Base-by-base conservation (phyloP, 257 asterid genomes). In the Asclepias syriaca region DNA sequence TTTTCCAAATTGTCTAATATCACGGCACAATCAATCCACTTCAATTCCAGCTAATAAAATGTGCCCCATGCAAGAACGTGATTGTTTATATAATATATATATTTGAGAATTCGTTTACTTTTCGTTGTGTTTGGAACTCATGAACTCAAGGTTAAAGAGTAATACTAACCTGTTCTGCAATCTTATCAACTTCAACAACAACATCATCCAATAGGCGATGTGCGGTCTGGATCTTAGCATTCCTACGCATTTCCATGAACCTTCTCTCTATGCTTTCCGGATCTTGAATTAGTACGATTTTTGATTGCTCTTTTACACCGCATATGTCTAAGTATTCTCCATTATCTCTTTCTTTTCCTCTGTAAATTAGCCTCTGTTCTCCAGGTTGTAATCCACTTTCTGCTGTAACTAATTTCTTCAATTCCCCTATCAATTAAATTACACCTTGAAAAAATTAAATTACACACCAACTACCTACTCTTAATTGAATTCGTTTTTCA, bases 231-330 rank as follows among this genome's bases (percentile, higher is more conserved):
- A 87, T 83, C 89, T 83, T 85, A 14, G 82, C 84, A 29, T 82
- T 83, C 78, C 86, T 83, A 1, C 86, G 83, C 91, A 77, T 87
- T 75, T 83, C 87, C 9, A 83, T 70, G 74, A 70, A 50, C 61
- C 78, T 79, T 72, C 84, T 76, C 77, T 84, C 88, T 13, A 60
- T 81, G 81, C 88, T 79, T 65, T 72, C 82, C 22, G 90, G 93
- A 81, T 85, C 91, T 74, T 87, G 91, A 49, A 81, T 65, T 18
- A 89, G 55, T n/a, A 80, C 54, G 60, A 89, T 82, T 71, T 85
- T 89, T 45, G 93, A 84, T n/a, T 85, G 77, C 68, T 87, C 90
- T 75, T 81, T 89, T 67, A 89, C 86, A 14, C 96, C 96, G 70
- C 89, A 85, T 54, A 65, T 68, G 65, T 89, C 96, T 60, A 87